Evolutionary conservation across 106 monocot genomes (phyloP).

Genomic region (Dioscorea dumetorum): DNA sequence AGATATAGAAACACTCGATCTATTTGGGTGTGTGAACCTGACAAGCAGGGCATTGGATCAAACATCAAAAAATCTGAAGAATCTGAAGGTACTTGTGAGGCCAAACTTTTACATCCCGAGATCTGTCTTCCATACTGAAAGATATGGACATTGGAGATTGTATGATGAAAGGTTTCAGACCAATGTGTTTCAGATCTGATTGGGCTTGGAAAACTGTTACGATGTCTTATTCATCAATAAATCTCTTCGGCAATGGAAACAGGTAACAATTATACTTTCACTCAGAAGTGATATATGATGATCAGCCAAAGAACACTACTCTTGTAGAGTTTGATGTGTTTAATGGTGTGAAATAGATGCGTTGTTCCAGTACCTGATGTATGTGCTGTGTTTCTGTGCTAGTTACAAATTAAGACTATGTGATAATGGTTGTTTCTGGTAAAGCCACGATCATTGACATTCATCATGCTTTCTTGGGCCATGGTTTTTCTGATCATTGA

Average conservation of each 20-base stretch:
- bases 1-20: slow-evolving; percentile 59
- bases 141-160: slow-evolving; percentile 89
- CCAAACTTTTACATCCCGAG: slow-evolving; percentile 94
- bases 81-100: slow-evolving; percentile 37
- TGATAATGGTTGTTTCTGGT: too few species aligned
- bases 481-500: too few species aligned
- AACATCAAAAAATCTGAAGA: slow-evolving; percentile 48
- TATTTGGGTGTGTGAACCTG: slow-evolving; percentile 79
- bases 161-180: slow-evolving; percentile 99
- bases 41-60: slow-evolving; percentile 78
- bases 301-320: too few species aligned
- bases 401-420: too few species aligned
- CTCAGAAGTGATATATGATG: too few species aligned
- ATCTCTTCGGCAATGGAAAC: neutral
- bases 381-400: too few species aligned
- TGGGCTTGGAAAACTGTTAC: neutral
- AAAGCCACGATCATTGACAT: too few species aligned
- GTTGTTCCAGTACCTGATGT: too few species aligned
- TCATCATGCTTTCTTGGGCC: too few species aligned
- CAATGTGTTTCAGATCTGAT: slow-evolving; percentile 89
- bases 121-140: slow-evolving; percentile 71
- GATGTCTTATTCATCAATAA: neutral
- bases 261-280: too few species aligned
- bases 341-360: too few species aligned
- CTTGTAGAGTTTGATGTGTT: too few species aligned